A percentile compares a stretch with the other conserved stretches of the same genome.
phyloP scores from a whole-genome alignment of 495 filamentous ascomycete genomes.

The Oidiodendron maius region DNA sequence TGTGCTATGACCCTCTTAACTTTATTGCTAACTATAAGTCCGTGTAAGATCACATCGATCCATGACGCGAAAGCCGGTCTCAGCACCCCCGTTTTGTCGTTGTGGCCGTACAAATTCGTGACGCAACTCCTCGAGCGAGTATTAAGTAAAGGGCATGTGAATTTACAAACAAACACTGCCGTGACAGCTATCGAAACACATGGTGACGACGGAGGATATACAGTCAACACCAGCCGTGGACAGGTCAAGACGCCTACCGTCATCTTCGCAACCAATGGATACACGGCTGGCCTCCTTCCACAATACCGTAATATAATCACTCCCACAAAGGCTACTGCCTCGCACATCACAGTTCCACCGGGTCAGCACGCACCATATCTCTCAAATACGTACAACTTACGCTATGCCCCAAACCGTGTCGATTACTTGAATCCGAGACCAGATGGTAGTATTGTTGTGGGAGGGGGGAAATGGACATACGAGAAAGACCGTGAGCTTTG shows the following conservation, averaged over 20 bases:
- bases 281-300: conserved; percentile 38
- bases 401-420: not conserved
- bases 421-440: conserved; percentile 20
- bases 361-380: not conserved
- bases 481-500: conserved; percentile 28
- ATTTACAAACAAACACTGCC: conserved; percentile 28
- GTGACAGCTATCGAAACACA: conserved; percentile 15
- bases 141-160: conserved; percentile 14
- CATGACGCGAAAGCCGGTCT: conserved; percentile 2
- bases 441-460: conserved; percentile 27
- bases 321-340: conserved; percentile 31
- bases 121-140: not conserved
- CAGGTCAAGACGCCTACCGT: conserved; percentile 31
- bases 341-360: conserved; percentile 5
- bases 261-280: conserved; percentile 45
- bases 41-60: too few species aligned
- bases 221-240: conserved; percentile 27
- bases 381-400: not conserved
- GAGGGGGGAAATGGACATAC: conserved; percentile 35
- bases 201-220: not conserved
- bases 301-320: conserved; percentile 36
- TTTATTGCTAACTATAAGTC: too few species aligned
- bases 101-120: conserved; percentile 35
- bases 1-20: too few species aligned
- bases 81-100: conserved; percentile 19